Conservation (phyloP, 2,329 filamentous ascomycete species). For the Stachybotrys elegans region DNA sequence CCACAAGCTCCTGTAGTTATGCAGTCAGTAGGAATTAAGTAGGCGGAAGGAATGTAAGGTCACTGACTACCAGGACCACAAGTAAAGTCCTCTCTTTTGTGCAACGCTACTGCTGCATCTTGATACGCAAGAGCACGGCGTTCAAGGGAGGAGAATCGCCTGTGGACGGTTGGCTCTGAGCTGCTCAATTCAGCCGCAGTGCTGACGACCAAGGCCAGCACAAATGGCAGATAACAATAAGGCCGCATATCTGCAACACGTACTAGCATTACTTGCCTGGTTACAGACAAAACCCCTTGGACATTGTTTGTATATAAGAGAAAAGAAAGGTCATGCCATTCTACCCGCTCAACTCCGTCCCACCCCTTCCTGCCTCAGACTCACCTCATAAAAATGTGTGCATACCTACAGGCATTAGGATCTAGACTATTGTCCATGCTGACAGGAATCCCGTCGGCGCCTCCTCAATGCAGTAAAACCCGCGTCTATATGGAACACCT, state of each 20-base stretch:
- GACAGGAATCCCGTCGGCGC: neutral
- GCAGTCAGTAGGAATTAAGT: slow-evolving; percentile 6
- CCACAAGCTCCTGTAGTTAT: slow-evolving; percentile 2
- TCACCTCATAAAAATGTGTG: neutral
- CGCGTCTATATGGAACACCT: neutral
- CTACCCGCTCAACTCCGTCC: neutral
- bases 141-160: neutral
- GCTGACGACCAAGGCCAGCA: neutral
- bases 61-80: neutral
- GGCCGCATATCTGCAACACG: neutral
- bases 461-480: neutral
- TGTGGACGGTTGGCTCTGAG: neutral
- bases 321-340: neutral
- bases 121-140: neutral
- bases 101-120: neutral
- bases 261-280: neutral
- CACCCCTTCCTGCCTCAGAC: neutral
- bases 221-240: neutral
- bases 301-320: neutral
- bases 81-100: neutral
- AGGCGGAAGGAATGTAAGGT: neutral
- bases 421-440: neutral
- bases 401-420: neutral
- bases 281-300: neutral
- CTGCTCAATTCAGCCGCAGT: neutral